A percentile compares a stretch with the other conserved stretches of the same genome.
Evolutionary conservation across 257 asterid genomes (phyloP).

Genomic region (Leptodermis oblonga): DNA sequence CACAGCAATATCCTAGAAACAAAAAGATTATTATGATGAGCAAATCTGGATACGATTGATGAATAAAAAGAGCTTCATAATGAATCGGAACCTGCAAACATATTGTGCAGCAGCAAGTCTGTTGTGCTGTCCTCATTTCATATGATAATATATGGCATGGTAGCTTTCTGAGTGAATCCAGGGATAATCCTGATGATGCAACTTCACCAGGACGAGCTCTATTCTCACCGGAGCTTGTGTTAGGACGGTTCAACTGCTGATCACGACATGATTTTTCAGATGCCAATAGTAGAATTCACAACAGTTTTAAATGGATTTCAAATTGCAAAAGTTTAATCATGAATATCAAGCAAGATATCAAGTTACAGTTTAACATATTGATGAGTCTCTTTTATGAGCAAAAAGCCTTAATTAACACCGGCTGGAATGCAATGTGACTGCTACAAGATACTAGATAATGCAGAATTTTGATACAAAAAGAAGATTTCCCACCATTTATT

Average conservation of each 20-base stretch:
- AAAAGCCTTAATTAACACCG: not conserved
- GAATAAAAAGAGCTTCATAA: not conserved
- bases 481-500: not conserved
- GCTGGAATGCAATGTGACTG: not conserved
- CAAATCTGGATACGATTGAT: not conserved
- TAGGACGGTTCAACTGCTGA: slow-evolving; percentile 11
- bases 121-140: slow-evolving; percentile 9
- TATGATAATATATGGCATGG: slow-evolving; percentile 18
- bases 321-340: not conserved
- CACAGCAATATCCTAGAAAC: slow-evolving; percentile 19
- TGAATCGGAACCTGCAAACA: slow-evolving; percentile 23
- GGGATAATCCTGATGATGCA: slow-evolving; percentile 17
- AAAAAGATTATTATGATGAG: not conserved
- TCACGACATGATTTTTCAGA: not conserved
- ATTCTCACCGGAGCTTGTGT: not conserved
- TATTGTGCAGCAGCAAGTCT: slow-evolving; percentile 25
- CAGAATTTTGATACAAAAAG: not conserved
- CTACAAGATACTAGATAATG: not conserved
- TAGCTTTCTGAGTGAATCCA: slow-evolving; percentile 18
- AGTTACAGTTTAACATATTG: not conserved
- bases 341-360: too few relatives aligned
- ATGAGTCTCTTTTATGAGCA: not conserved
- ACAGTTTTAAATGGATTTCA: not conserved
- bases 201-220: not conserved
- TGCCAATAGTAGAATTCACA: not conserved